Percentiles rank a stretch among this genome's conserved stretches.
These are phyloP conservation scores for Yamadazyma dushanensis DNA, from an alignment of 1,139 yeast genomes.

Conservation along the genomic window DNA sequence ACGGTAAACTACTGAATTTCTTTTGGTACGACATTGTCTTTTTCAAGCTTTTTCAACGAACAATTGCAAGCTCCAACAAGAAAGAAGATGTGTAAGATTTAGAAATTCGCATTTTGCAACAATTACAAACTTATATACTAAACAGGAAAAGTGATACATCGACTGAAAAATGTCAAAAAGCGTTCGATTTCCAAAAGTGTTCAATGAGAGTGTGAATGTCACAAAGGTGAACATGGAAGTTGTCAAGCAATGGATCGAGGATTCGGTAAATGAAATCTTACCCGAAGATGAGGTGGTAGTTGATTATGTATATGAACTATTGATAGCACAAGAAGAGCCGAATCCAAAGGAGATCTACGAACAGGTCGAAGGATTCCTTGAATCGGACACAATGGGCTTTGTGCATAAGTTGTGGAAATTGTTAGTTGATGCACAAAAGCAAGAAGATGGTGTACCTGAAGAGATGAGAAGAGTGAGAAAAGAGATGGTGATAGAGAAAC, in stretches of 20 bases:
- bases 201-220: conserved; percentile 28
- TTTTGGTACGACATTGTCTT: background rate
- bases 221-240: conserved; percentile 34
- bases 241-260: conserved; percentile 36
- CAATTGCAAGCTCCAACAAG: too few species aligned
- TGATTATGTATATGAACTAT: conserved; percentile 40
- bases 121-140: background rate
- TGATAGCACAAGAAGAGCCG: conserved; percentile 26
- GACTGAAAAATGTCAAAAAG: conserved; percentile 4
- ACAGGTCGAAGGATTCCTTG: conserved; percentile 43
- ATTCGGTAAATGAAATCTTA: conserved; percentile 28
- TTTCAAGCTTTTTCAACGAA: background rate
- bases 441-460: conserved; percentile 37
- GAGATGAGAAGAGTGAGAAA: conserved; percentile 16
- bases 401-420: conserved; percentile 41
- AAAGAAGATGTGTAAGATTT: conserved; percentile 1
- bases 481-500: conserved; percentile 4
- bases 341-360: conserved; percentile 33
- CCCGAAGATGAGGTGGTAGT: conserved; percentile 51
- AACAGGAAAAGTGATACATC: background rate
- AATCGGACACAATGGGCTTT: conserved; percentile 32
- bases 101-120: conserved; percentile 1
- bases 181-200: conserved; percentile 26
- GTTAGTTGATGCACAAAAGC: conserved; percentile 40
- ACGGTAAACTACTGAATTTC: background rate